These are phyloP conservation scores for Onygena corvina DNA, from an alignment of 2,329 filamentous ascomycete genomes.

Conservation along the genomic window DNA sequence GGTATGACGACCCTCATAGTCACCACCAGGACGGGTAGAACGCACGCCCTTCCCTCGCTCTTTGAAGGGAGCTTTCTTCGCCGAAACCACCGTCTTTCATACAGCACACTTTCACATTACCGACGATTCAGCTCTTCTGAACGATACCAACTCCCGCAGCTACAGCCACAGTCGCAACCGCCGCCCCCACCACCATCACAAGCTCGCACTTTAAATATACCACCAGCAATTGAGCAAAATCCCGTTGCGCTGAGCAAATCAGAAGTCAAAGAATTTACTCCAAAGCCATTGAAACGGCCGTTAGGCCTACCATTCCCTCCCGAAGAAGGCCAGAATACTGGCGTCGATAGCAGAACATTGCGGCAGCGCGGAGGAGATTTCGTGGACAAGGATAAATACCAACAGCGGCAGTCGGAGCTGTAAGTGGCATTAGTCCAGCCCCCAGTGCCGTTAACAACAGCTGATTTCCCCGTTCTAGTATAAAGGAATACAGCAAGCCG, in stretches of 20 bases:
- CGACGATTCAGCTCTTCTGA: conserved; percentile 1
- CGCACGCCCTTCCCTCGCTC: neutral
- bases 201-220: neutral
- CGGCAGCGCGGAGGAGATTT: conserved; percentile 65
- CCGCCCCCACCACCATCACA: neutral
- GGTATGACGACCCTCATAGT: neutral
- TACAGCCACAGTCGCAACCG: neutral
- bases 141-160: neutral
- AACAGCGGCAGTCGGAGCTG: conserved; percentile 64
- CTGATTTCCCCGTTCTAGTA: conserved; percentile 36
- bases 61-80: neutral
- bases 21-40: neutral
- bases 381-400: conserved; percentile 71
- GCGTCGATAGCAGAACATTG: conserved; percentile 55
- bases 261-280: conserved; percentile 5
- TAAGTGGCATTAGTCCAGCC: conserved; percentile 27
- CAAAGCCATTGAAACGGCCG: conserved; percentile 48
- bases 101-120: neutral
- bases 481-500: conserved; percentile 64
- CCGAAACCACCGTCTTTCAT: neutral
- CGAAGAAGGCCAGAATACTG: conserved; percentile 65
- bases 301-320: conserved; percentile 73
- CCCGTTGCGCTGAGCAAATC: neutral
- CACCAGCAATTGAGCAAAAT: conserved; percentile 2
- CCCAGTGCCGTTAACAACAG: conserved; percentile 8